phyloP scores from a whole-genome alignment of 306 rosid genomes.

The Prunus fruticosa region DNA sequence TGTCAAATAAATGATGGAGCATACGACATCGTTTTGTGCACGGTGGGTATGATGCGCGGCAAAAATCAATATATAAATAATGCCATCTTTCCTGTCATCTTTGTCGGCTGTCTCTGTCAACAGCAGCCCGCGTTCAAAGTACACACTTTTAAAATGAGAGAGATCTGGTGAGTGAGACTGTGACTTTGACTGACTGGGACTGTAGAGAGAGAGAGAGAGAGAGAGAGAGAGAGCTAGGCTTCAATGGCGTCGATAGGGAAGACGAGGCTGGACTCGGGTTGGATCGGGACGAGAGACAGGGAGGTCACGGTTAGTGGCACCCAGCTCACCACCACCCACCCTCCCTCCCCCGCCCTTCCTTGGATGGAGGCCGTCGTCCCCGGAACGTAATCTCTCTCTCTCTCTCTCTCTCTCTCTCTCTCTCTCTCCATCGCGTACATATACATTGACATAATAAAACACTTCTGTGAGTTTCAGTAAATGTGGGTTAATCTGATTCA shows the following conservation, averaged over 20 bases:
- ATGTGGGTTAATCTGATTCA: not conserved
- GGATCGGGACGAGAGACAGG: constrained; percentile 83
- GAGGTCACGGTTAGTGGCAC: constrained; percentile 57
- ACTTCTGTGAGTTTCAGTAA: not conserved
- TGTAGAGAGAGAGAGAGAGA: not conserved
- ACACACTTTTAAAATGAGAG: too few relatives aligned
- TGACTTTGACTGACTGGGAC: not conserved
- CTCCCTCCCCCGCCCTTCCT: constrained; percentile 65
- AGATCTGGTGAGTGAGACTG: too few relatives aligned
- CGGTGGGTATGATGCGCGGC: not conserved
- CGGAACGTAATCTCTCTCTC: constrained; percentile 69
- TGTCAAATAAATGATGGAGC: not conserved
- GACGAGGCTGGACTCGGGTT: constrained; percentile 58
- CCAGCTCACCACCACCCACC: constrained; percentile 83
- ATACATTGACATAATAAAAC: too few relatives aligned
- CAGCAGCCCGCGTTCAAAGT: too few relatives aligned
- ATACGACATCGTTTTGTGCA: not conserved
- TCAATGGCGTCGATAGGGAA: constrained; percentile 36
- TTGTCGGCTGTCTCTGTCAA: too few relatives aligned
- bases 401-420: constrained; percentile 19
- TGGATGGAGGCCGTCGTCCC: constrained; percentile 88
- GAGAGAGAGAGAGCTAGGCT: not conserved
- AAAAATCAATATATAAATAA: too few relatives aligned
- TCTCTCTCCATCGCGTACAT: too few relatives aligned
- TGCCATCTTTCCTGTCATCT: too few relatives aligned